Evolutionary conservation across 78 protist genomes (phyloP).

Genomic region (Anaeramoeba ignava): DNA sequence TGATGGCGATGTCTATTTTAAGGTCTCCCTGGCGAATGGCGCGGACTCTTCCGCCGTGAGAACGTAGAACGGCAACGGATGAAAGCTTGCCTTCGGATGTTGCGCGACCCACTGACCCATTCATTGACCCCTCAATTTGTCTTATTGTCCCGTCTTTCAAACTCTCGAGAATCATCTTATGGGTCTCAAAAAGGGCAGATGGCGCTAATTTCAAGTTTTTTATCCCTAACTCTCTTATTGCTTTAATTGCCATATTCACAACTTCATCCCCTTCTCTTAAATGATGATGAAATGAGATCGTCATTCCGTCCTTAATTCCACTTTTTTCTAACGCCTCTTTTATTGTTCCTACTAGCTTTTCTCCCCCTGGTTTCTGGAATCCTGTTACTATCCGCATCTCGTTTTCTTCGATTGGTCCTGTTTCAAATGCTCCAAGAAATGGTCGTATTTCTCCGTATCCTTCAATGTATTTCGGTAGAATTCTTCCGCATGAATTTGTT

Average conservation of each 20-base stretch:
- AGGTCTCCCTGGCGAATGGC: constrained; percentile 13
- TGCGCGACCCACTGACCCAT: constrained; percentile 7
- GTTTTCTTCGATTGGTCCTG: neutral
- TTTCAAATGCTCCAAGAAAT: constrained; percentile 6
- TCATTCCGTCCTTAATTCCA: constrained; percentile 9
- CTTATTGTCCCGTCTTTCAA: neutral
- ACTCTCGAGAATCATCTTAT: neutral
- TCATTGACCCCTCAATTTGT: constrained; percentile 11
- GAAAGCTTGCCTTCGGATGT: constrained; percentile 3
- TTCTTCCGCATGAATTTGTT: constrained; percentile 8
- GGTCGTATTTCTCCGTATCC: constrained; percentile 9
- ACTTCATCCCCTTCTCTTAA: constrained; percentile 6
- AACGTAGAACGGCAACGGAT: neutral
- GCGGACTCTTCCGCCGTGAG: constrained; percentile 19
- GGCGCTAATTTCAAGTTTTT: constrained; percentile 11
- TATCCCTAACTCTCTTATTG: neutral
- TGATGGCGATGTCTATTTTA: constrained; percentile 18
- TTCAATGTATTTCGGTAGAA: neutral
- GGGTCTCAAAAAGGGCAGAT: constrained; percentile 10
- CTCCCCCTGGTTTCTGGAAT: constrained; percentile 5
- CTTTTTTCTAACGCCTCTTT: neutral
- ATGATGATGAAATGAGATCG: constrained; percentile 14
- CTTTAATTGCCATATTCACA: neutral
- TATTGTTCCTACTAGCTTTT: neutral
- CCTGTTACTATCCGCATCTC: neutral